Percentiles rank a stretch among this genome's conserved stretches.
Conservation (phyloP, 2,329 filamentous ascomycete species). For the Fusarium scirpi region DNA sequence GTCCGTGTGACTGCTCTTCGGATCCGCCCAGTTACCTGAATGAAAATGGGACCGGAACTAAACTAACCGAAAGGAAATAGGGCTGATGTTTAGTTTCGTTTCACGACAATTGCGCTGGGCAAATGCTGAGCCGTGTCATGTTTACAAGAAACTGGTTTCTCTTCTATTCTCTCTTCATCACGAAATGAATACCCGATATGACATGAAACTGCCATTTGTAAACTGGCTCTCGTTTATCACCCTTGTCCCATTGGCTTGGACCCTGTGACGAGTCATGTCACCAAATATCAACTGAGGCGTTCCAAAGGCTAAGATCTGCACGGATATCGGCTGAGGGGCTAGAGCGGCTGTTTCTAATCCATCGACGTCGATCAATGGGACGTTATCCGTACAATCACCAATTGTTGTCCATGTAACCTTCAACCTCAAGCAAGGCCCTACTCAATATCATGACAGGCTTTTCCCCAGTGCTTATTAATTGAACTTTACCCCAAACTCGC, state of each 20-base stretch:
- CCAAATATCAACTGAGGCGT: not conserved
- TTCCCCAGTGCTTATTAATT: not conserved
- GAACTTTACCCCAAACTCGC: not conserved
- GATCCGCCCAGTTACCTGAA: not conserved
- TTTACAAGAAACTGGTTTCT: not conserved
- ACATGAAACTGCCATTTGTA: not conserved
- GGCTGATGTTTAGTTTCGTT: slow-evolving; percentile 4
- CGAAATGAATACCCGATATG: not conserved
- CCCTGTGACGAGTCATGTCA: not conserved
- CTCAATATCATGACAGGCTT: not conserved
- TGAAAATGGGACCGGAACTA: not conserved
- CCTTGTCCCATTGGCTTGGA: not conserved
- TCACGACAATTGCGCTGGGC: not conserved
- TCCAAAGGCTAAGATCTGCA: not conserved
- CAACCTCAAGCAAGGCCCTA: not conserved
- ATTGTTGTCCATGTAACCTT: not conserved
- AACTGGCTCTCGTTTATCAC: not conserved
- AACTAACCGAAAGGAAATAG: not conserved
- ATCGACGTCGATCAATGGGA: not conserved
- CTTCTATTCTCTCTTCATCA: not conserved
- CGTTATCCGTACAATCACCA: not conserved
- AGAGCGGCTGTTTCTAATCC: not conserved
- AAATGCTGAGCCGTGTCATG: not conserved
- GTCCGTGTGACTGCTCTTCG: not conserved
- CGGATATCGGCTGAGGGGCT: not conserved